Evolutionary conservation across 2,329 filamentous ascomycete genomes (phyloP), one percentile per base, ranked within the genome.

Genomic region (Tolypocladium tundrense): DNA sequence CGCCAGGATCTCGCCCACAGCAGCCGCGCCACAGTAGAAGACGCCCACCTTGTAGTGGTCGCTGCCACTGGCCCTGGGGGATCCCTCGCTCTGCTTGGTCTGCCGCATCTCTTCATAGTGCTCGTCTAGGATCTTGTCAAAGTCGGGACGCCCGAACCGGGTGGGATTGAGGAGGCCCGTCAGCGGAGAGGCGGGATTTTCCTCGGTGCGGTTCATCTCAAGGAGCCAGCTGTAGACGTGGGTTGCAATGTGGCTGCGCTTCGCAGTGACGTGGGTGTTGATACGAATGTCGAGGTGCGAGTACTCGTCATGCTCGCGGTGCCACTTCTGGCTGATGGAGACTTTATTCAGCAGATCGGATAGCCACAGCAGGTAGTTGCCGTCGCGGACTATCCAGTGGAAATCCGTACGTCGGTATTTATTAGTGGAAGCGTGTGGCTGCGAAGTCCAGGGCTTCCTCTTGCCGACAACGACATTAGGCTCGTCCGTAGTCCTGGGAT

Each of bases 361-460:
- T 55, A 85, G 79, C 81, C 81, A 84, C 3, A 79, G 71, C 0
- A 84, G 73, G 55, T 80, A 75, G 66, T 83, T 82, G 58, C 76
- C 74, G 53, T 84, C 80, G 27, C 80, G 78, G 0, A 84, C 80
- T 61, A 80, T 81, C 81, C 82, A 84, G 67, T 84, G 80, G 59
- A 84, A 83, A 63, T 84, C 81, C 1, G 83, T 76, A 4, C 80
- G 75, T 40, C 80, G 75, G 61, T 79, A 77, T 57, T 71, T 68
- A 27, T 70, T 62, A 1, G 69, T 60, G 42, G 2, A 57, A 48
- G 7, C 61, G 8, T 24, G 41, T 21, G 41, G 8, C 19, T 43
- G 40, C 40, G 40, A 1, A n/a, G 6, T 42, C 40, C 40, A n/a
- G 19, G 40, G 40, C 40, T n/a, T 42, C n/a, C 40, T 19, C 40